Evolutionary conservation across 129 eudicot species (phyloP).

Genomic region (Flaveria brownii): DNA sequence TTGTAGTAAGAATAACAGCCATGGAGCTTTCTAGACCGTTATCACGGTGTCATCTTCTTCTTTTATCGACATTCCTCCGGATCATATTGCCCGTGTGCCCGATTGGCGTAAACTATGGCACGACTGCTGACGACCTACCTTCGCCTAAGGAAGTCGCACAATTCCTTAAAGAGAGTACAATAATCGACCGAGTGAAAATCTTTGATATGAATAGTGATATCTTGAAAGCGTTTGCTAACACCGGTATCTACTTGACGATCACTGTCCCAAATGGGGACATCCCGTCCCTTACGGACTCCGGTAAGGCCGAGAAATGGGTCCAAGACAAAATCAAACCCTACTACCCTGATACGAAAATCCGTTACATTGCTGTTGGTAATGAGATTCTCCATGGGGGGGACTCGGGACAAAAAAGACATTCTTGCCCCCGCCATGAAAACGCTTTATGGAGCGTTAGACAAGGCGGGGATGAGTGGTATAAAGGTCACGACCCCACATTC

Average conservation of each 20-base stretch:
- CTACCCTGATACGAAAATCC: constrained; percentile 50
- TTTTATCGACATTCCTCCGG: constrained; percentile 18
- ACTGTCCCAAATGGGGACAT: constrained; percentile 49
- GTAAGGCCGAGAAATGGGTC: constrained; percentile 52
- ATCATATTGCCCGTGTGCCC: constrained; percentile 23
- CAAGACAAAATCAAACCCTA: constrained; percentile 41
- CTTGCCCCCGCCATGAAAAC: constrained; percentile 52
- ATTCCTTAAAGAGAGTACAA: constrained; percentile 47
- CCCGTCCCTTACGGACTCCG: constrained; percentile 36
- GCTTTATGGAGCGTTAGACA: constrained; percentile 38
- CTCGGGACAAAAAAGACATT: constrained; percentile 33
- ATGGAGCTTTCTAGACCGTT: constrained; percentile 25
- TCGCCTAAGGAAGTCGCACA: constrained; percentile 51
- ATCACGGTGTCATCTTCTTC: neutral
- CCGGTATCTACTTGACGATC: constrained; percentile 51
- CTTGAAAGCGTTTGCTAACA: constrained; percentile 47
- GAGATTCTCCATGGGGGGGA: constrained; percentile 53
- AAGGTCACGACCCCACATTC: constrained; percentile 61
- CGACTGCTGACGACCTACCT: constrained; percentile 60
- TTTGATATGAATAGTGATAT: constrained; percentile 56
- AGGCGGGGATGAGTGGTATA: constrained; percentile 35
- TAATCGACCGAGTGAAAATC: constrained; percentile 50
- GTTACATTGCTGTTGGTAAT: constrained; percentile 56
- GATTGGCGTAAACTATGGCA: constrained; percentile 64
- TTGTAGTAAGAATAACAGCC: neutral